Base-by-base conservation (phyloP, 2,329 filamentous ascomycete species). In the Xylaria sp. region DNA sequence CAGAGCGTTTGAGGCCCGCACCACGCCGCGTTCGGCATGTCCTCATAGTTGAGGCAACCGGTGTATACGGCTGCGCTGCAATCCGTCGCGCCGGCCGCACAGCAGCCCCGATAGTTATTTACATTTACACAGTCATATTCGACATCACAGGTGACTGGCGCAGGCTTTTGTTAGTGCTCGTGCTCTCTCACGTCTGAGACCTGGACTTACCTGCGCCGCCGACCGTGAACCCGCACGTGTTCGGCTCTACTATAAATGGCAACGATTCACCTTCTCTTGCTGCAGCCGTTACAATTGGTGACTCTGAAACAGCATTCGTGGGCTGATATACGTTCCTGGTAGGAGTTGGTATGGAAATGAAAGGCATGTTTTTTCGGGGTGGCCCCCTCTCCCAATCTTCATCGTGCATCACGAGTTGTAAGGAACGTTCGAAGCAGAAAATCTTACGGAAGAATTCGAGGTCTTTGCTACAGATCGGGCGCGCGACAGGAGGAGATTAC, bases 141-240 rank as follows among this genome's bases (percentile, higher is more conserved):
- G 12, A 60, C 57, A 5, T 66, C 65, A 21, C 73, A 75, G 23
- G 71, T 74, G n/a, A 74, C 73, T 75, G 14, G 5, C 25, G 3
- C 23, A n/a, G 15, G 2, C 38, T 14, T 3, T n/a, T n/a, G 37
- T 71, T 42, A 70, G 65, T 52, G 49, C 15, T 6, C 15, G 17
- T 5, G 0, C 6, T 19, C 25, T 61, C 59, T 15, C 15, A 17
- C 8, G 21, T 19, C 9, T 6, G 15, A 28, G 23, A 14, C 4
- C 15, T 43, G 8, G 28, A 64, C 71, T 70, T 63, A 73, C 73
- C 64, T 40, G 69, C 69, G 38, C 67, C 71, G 6, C 60, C 56
- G 1, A 65, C 66, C 2, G 70, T 71, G 46, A 72, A 74, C 8
- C 71, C 73, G 56, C 73, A 74, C 14, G 72, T 74, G 25, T 74